These are phyloP conservation scores for Knoxdaviesia capensis DNA, from an alignment of 2,329 filamentous ascomycete genomes.

Conservation along the genomic window DNA sequence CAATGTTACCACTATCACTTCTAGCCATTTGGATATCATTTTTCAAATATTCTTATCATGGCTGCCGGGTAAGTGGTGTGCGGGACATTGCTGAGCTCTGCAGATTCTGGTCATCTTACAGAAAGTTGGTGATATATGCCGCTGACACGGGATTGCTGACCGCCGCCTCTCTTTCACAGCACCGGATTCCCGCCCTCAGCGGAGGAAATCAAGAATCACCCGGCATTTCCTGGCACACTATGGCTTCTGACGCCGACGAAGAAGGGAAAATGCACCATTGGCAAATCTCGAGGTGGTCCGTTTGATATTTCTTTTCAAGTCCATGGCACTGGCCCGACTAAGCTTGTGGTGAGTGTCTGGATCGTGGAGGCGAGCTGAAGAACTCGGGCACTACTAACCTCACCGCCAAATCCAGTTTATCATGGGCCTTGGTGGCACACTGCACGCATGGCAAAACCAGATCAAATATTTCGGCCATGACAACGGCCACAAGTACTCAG, in stretches of 20 bases:
- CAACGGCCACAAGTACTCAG: slow-evolving; percentile 44
- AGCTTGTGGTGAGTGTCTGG: slow-evolving; percentile 44
- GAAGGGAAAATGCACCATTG: slow-evolving; percentile 41
- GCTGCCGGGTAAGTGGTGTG: no score
- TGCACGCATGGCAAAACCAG: slow-evolving; percentile 62
- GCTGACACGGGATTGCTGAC: no score
- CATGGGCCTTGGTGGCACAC: slow-evolving; percentile 55
- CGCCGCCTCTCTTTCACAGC: neutral
- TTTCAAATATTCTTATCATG: no score
- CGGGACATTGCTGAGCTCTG: no score
- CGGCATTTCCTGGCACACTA: slow-evolving; percentile 43
- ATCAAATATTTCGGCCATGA: slow-evolving; percentile 66
- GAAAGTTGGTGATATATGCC: no score
- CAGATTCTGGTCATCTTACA: no score
- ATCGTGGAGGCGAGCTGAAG: neutral
- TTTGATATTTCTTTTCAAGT: slow-evolving; percentile 62
- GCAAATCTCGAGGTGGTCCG: slow-evolving; percentile 51
- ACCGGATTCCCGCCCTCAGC: slow-evolving; percentile 19
- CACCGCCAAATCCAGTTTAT: slow-evolving; percentile 35
- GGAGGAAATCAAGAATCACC: slow-evolving; percentile 40
- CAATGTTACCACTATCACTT: no score
- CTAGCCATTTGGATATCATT: no score
- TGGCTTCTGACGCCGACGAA: slow-evolving; percentile 50
- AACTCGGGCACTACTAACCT: slow-evolving; percentile 1
- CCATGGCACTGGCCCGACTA: slow-evolving; percentile 53